These are phyloP conservation scores for Suillus bovinus DNA, from an alignment of 768 basidiomycete genomes.

Conservation along the genomic window DNA sequence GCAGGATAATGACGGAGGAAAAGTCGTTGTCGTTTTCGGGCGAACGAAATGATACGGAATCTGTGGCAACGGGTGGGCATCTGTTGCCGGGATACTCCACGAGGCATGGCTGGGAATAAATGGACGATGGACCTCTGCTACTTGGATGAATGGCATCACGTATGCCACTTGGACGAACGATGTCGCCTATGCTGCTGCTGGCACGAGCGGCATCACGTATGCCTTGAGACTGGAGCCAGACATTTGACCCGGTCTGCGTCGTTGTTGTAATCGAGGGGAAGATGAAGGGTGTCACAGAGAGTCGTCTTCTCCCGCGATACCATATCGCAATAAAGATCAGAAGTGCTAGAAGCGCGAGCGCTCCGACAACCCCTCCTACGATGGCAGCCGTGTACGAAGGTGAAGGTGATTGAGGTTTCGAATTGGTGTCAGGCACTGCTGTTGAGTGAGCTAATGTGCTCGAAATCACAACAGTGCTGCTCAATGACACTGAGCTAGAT, in stretches of 20 bases:
- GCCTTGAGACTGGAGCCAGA: not conserved
- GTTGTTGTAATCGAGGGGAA: not conserved
- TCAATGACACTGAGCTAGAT: not conserved
- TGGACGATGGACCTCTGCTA: not conserved
- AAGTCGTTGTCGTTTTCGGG: not conserved
- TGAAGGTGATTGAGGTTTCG: not conserved
- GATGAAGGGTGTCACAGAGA: not conserved
- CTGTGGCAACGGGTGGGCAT: not conserved
- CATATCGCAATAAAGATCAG: not conserved
- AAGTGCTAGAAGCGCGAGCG: not conserved
- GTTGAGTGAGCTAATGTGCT: not conserved
- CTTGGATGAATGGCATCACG: not conserved
- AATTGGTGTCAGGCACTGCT: not conserved
- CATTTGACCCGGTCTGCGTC: not conserved
- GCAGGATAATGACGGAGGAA: not conserved
- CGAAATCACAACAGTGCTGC: not conserved
- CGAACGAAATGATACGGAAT: not conserved
- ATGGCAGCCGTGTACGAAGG: not conserved
- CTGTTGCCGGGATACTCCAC: not conserved
- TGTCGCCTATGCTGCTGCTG: too few species aligned
- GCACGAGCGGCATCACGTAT: not conserved
- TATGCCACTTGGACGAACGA: too few species aligned
- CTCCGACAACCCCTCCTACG: constrained; percentile 1
- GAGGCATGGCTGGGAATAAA: not conserved
- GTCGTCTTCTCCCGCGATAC: not conserved